Evolutionary conservation across 108 stramenopile species (phyloP).

Genomic region (Parietichytrium sp.): DNA sequence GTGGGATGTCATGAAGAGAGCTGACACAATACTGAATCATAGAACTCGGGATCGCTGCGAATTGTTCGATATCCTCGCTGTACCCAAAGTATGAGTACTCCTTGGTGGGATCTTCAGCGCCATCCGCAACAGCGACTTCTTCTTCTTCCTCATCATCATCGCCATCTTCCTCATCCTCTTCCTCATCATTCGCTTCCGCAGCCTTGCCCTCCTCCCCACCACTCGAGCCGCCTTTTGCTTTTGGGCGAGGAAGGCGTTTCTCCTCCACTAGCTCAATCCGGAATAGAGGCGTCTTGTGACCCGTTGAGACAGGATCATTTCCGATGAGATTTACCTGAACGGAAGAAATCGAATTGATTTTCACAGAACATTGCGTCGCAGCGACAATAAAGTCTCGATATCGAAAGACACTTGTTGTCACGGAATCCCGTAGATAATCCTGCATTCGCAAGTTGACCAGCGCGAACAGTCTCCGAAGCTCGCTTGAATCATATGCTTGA

Average conservation of each 20-base stretch:
- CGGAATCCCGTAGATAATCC: slow-evolving; percentile 38
- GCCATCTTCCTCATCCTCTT: background rate
- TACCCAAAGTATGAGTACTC: slow-evolving; percentile 12
- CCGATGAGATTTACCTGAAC: background rate
- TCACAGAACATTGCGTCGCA: slow-evolving; percentile 47
- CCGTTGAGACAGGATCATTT: background rate
- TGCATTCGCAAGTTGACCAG: slow-evolving; percentile 48
- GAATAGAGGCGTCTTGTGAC: slow-evolving; percentile 34
- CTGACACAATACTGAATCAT: slow-evolving; percentile 44
- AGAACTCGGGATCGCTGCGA: slow-evolving; percentile 32
- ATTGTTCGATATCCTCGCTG: background rate
- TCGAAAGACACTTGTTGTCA: slow-evolving; percentile 2
- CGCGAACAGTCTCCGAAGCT: slow-evolving; percentile 44
- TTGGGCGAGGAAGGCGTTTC: background rate
- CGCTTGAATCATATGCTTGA: slow-evolving; percentile 35
- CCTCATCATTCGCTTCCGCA: slow-evolving; percentile 40
- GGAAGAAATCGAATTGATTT: background rate
- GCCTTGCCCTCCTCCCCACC: too few relatives aligned
- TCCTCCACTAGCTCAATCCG: slow-evolving; percentile 43
- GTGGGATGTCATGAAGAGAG: slow-evolving; percentile 43
- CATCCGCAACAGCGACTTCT: background rate
- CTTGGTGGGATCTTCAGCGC: background rate
- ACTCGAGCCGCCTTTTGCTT: background rate
- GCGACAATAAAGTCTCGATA: slow-evolving; percentile 49
- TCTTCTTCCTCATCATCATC: slow-evolving; percentile 26